Base-by-base conservation (phyloP, 345 rosid species). In the Murraya paniculata region DNA sequence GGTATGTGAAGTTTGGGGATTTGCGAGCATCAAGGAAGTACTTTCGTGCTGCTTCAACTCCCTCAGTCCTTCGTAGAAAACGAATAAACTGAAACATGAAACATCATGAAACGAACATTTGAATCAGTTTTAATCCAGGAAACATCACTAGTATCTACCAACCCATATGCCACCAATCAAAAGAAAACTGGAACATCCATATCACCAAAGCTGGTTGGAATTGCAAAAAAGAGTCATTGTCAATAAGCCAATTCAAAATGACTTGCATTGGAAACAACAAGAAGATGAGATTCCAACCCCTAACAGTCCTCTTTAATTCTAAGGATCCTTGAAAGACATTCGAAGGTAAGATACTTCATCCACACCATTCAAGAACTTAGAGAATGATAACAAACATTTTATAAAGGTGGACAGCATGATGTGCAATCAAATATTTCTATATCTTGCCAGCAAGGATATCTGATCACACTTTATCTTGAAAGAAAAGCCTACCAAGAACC, bases 41-140 rank as follows among this genome's bases (percentile, higher is more conserved):
- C 89, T 95, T 95, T 74, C 97, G 97, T 77, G 98, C 97, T 79
- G 95, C 92, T 88, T 95, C 98, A 80, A 91, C 90, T 71, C 99
- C 99, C 85, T 95, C 98, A 38, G 86, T 92, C 80, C 98, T 90
- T 78, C 98, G 84, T 75, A 93, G 86, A 84, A 95, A 95, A 72
- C 95, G 95, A 78, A 95, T 89, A 78, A 87, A 95, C 99, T 95
- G 89, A 78, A 79, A 71, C 74, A 82, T 72, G 75, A 36, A 78
- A 56, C 70, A 69, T 50, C 71, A 64, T 68, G 21, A 50, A 18
- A 45, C 35, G 39, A 64, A 79, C 30, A 57, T 25, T 2, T 25
- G 57, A 73, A 72, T 53, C 35, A 64, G 22, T 48, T 45, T 19
- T 30, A 45, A n/a, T 60, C 35, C 14, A 10, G 55, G 48, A 45